Evolutionary conservation across 345 rosid species (phyloP), one percentile per base, ranked within the genome.

Genomic region (Pugionium dolabratum): DNA sequence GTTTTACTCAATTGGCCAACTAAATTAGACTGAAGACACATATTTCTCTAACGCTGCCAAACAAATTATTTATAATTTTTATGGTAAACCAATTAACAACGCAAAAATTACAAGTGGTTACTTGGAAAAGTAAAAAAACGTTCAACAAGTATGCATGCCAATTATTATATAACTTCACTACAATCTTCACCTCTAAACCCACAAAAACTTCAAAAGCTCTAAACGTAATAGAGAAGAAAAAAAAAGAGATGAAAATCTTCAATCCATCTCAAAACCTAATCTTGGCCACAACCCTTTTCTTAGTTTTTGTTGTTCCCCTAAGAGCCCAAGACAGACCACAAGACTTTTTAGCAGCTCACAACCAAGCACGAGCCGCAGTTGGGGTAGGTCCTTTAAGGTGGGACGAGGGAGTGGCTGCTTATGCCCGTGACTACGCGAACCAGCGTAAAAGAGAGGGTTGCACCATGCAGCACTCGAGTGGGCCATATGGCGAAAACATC

Each of bases 401-500:
- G 88, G 82, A 85, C 77, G 1, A 53, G 4, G 40, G 0, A 2
- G 75, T 85, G 6, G 88, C 84, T 18, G 64, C 66, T 41, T 85
- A 64, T 54, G 86, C 88, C 3, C 69, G 45, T 9, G 9, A 54
- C 71, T 82, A 83, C 2, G 82, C 83, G 1, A 64, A 56, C 25
- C n/a, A 55, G 37, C 83, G 61, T 28, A 62, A 0, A 6, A 68
- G 68, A 5, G 83, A 78, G 18, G 18, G 18, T 64, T 85, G 91
- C 77, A 54, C 43, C 0, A 28, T 85, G 27, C 9, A 54, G 35
- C 86, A 83, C 74, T 85, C 85, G 3, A 8, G 52, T 1, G 86
- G 91, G 1, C 69, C 67, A 2, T 84, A 79, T 51, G 91, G 91
- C 3, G 88, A 86, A 76, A 86, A 86, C 78, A 59, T 86, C 9